Base-by-base conservation (phyloP, 148 eudicot genomes). In the Chenopodium berlandieri region DNA sequence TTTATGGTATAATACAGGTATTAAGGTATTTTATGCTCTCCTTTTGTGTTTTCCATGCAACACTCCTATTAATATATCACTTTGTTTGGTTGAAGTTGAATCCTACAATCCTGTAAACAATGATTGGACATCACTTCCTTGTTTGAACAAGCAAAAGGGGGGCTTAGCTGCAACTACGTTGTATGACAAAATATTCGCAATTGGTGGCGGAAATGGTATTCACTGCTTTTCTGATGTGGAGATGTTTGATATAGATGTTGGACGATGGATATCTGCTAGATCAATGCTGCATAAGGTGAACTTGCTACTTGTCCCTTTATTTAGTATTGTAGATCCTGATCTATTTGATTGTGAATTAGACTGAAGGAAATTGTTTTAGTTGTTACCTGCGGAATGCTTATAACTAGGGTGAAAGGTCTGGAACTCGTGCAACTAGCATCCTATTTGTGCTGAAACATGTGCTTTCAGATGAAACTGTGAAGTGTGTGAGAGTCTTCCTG, bases 251-350 rank as follows among this genome's bases (percentile, higher is more conserved):
- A 75, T 84, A 46, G 83, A 90, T 89, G 90, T 86, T 82, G 97
- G 96, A 79, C 82, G 88, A 58, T 95, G 98, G 98, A 89, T 95
- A 79, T 40, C 81, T 71, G 66, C 89, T 65, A 91, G 90, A 71
- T 93, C 98, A 62, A 93, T 95, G 98, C 84, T 88, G 52, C 88
- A 90, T 67, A 89, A 90, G 96, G 98, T 95, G 85, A 83, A 56
- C 79, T 77, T 65, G 40, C 76, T 76, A 11, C 34, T 62, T 40
- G 64, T n/a, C 76, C 16, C 14, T 75, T 58, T 47, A 27, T 72
- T 64, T 22, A 48, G 25, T 16, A 25, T 46, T 68, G 7, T 76
- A 77, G 56, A 48, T 80, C 44, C 25, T 58, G 23, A 64, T 80
- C 2, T 78, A 30, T 44, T 83, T 77, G 58, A 34, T 27, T 62